Evolutionary conservation across 306 rosid genomes (phyloP).

Genomic region (Cicer chorassanicum): DNA sequence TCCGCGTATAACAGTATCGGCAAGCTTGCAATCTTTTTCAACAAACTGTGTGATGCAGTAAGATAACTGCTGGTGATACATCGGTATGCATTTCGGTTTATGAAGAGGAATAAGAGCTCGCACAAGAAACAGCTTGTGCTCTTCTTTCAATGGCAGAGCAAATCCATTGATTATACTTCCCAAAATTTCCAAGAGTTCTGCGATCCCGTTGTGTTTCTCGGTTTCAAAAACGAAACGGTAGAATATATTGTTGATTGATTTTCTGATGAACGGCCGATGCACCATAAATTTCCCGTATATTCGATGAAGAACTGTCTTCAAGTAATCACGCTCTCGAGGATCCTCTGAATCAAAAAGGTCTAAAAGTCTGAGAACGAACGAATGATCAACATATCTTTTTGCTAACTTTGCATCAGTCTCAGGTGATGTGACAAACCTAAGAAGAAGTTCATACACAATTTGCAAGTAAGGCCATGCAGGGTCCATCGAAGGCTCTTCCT

Average conservation of each 20-base stretch:
- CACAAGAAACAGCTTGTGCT: conserved; percentile 93
- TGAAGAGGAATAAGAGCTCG: conserved; percentile 97
- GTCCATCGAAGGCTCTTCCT: conserved; percentile 97
- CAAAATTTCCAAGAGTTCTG: conserved; percentile 88
- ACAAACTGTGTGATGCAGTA: conserved; percentile 94
- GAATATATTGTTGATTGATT: conserved; percentile 91
- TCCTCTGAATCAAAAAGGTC: conserved; percentile 99
- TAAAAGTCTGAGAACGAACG: conserved; percentile 83
- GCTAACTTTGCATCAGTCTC: conserved; percentile 97
- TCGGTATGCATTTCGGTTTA: conserved; percentile 87
- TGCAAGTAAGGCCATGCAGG: conserved; percentile 97
- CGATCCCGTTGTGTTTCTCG: conserved; percentile 97
- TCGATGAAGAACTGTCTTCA: conserved; percentile 96
- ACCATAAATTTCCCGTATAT: conserved; percentile 98
- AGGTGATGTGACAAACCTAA: conserved; percentile 90
- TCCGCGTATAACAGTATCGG: conserved; percentile 94
- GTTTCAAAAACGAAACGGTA: conserved; percentile 91
- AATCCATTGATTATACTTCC: conserved; percentile 98
- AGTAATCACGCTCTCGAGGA: conserved; percentile 92
- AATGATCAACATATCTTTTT: conserved; percentile 89
- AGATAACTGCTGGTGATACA: conserved; percentile 96
- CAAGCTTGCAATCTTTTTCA: conserved; percentile 98
- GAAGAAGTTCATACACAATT: conserved; percentile 81
- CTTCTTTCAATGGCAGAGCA: conserved; percentile 96
- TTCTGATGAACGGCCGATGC: conserved; percentile 92